phyloP scores from a whole-genome alignment of 1,284 basidiomycete species.

The Cutaneotrichosporon cavernicola region DNA sequence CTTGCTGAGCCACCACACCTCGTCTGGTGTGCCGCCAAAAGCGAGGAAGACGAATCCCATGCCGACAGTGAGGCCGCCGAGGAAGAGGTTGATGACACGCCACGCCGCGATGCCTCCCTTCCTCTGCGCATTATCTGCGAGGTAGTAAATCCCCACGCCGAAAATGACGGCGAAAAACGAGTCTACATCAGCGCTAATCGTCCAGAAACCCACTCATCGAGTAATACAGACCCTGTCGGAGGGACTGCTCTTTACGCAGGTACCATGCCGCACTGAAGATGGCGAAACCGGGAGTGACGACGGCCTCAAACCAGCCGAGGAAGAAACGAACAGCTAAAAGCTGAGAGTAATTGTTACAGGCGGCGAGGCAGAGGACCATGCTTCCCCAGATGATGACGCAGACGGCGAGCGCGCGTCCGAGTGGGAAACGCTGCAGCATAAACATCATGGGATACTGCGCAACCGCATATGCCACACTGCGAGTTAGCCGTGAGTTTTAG shows the following conservation, averaged over 20 bases:
- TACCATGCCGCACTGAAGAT: conserved; percentile 22
- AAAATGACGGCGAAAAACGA: conserved; percentile 18
- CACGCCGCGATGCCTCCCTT: conserved; percentile 28
- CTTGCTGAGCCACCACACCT: conserved; percentile 35
- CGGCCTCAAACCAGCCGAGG: conserved; percentile 36
- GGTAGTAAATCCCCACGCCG: conserved; percentile 29
- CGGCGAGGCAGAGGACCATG: conserved; percentile 30
- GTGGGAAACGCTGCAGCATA: conserved; percentile 32
- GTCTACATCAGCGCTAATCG: conserved; percentile 6
- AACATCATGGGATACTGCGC: conserved; percentile 36
- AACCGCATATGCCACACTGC: conserved; percentile 27
- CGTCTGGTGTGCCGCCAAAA: conserved; percentile 33
- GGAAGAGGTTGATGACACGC: conserved; percentile 40
- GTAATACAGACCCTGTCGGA: conserved; percentile 30
- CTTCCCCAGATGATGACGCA: conserved; percentile 31
- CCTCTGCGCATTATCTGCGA: conserved; percentile 27
- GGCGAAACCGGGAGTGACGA: conserved; percentile 37
- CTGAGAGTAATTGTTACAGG: conserved; percentile 33
- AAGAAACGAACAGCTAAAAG: conserved; percentile 25
- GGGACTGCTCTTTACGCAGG: conserved; percentile 20
- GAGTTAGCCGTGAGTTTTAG: too few species aligned
- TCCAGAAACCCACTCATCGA: conserved; percentile 29
- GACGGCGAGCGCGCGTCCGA: conserved; percentile 29
- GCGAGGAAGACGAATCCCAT: conserved; percentile 15
- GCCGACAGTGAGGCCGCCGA: conserved; percentile 32